phyloP scores from a whole-genome alignment of 352 stramenopile genomes.

The Thraustochytrium sp. region DNA sequence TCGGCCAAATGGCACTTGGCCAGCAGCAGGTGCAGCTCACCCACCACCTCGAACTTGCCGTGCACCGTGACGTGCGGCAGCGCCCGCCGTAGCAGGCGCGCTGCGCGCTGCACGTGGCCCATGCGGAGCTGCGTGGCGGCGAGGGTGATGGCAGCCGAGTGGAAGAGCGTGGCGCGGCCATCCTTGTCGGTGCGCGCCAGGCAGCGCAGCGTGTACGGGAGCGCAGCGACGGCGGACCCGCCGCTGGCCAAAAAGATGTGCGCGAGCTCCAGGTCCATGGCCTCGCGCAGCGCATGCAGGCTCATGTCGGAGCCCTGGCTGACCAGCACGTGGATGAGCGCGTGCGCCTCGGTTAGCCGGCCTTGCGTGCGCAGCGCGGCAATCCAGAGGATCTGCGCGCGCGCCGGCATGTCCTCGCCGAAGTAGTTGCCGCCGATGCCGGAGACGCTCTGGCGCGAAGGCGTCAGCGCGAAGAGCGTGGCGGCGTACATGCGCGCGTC shows the following conservation, averaged over 20 bases:
- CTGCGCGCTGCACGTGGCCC: background rate
- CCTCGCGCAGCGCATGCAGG: background rate
- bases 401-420: background rate
- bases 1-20: slow-evolving; percentile 28
- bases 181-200: slow-evolving; percentile 11
- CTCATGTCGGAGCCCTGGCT: slow-evolving; percentile 1
- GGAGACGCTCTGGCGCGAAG: slow-evolving; percentile 10
- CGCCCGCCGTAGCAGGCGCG: background rate
- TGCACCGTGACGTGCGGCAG: slow-evolving; percentile 20
- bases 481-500: background rate
- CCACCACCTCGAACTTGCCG: background rate
- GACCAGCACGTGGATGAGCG: background rate
- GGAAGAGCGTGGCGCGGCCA: background rate
- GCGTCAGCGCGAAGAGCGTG: slow-evolving; percentile 5
- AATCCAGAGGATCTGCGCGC: slow-evolving; percentile 14
- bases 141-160: slow-evolving; percentile 30
- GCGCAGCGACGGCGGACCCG: background rate
- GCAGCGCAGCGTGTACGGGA: slow-evolving; percentile 36
- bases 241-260: slow-evolving; percentile 6
- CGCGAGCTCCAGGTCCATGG: background rate
- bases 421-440: slow-evolving; percentile 35
- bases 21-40: slow-evolving; percentile 30
- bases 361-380: slow-evolving; percentile 7
- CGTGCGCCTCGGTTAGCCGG: slow-evolving; percentile 1
- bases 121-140: slow-evolving; percentile 27